Evolutionary conservation across 2,329 filamentous ascomycete genomes (phyloP).

Genomic region (Exserohilum turcica): DNA sequence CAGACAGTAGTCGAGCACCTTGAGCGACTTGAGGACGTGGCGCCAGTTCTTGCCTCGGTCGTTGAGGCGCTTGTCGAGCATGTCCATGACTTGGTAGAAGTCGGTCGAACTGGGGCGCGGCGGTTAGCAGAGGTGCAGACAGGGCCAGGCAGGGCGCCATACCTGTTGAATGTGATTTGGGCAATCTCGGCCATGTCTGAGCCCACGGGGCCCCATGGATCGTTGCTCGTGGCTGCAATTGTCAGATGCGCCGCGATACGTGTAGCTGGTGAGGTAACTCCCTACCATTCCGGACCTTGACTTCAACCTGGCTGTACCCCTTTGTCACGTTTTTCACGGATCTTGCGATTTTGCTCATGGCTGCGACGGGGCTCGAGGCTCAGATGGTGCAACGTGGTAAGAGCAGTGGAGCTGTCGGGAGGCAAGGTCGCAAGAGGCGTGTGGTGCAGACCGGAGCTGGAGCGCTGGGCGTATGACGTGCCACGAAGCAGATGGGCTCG

Average conservation of each 20-base stretch:
- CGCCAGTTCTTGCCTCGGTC: conserved; percentile 99
- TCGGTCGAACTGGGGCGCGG: conserved; percentile 78
- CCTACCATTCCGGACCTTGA: conserved; percentile 72
- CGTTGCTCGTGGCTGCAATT: conserved; percentile 88
- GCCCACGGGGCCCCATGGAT: conserved; percentile 96
- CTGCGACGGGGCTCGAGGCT: conserved; percentile 27
- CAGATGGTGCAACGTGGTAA: not conserved
- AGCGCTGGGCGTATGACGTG: conserved; percentile 18
- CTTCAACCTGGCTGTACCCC: conserved; percentile 93
- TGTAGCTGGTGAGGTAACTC: not conserved
- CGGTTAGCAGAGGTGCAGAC: conserved; percentile 32
- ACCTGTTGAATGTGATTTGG: conserved; percentile 97
- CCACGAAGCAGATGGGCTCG: conserved; percentile 9
- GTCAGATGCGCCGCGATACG: conserved; percentile 20
- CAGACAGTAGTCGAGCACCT: conserved; percentile 96
- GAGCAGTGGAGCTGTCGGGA: conserved; percentile 11
- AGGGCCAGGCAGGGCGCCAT: conserved; percentile 48
- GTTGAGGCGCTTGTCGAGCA: conserved; percentile 97
- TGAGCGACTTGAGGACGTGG: conserved; percentile 95
- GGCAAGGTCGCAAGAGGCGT: conserved; percentile 14
- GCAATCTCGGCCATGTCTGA: conserved; percentile 99
- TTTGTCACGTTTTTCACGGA: conserved; percentile 99
- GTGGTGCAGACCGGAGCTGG: conserved; percentile 8
- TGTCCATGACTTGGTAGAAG: conserved; percentile 99
- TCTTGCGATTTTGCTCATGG: conserved; percentile 95